Conservation (phyloP, 441 rosid genomes). For the Sinapis alba region DNA sequence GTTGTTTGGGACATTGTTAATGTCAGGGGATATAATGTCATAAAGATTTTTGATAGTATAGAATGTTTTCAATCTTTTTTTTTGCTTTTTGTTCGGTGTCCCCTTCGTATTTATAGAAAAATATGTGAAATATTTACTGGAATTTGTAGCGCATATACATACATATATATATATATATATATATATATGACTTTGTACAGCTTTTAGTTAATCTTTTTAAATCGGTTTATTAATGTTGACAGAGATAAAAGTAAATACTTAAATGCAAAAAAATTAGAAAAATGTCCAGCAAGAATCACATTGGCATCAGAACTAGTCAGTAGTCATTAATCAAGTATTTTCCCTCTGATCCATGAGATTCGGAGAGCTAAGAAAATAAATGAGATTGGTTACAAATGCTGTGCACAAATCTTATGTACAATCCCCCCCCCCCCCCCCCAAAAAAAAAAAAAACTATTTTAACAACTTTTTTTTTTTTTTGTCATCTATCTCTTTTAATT, state of each 20-base stretch:
- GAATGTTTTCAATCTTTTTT: background rate
- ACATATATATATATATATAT: no score
- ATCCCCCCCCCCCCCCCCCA: no score
- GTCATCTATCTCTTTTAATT: no score
- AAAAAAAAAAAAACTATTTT: no score
- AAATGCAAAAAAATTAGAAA: background rate
- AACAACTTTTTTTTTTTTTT: no score
- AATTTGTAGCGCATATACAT: background rate
- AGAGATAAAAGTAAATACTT: background rate
- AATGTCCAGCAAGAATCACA: background rate
- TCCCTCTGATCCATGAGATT: background rate
- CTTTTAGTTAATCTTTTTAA: background rate
- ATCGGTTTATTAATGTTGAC: background rate
- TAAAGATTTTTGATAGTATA: background rate
- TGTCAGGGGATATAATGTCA: background rate
- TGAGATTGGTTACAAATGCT: no score
- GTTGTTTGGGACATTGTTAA: slow-evolving; percentile 14
- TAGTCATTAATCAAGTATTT: no score
- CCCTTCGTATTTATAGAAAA: slow-evolving; percentile 13
- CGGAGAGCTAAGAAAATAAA: background rate
- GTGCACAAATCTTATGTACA: background rate
- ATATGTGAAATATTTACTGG: background rate
- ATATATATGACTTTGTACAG: background rate
- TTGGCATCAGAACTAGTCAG: background rate
- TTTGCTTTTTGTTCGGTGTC: background rate